Conservation (phyloP, 345 rosid genomes). For the Eucalyptus decipiens region DNA sequence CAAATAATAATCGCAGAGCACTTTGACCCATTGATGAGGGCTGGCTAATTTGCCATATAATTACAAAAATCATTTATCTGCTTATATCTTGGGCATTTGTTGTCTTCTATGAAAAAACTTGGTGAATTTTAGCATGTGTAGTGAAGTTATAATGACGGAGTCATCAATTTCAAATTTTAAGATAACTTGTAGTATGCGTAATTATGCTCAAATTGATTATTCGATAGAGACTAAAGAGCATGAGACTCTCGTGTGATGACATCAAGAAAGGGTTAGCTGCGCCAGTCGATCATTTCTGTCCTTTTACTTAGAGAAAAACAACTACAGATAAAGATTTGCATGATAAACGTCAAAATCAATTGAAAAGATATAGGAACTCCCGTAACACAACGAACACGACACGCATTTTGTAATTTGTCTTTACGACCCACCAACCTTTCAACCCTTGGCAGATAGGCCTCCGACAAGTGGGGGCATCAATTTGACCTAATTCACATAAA, state of each 20-base stretch:
- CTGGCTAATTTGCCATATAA: neutral
- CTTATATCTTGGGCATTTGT: neutral
- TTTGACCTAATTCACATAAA: neutral
- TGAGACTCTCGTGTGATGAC: neutral
- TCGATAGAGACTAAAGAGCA: neutral
- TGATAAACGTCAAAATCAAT: neutral
- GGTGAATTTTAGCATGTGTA: accelerated
- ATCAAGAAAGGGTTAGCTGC: accelerated
- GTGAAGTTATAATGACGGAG: neutral
- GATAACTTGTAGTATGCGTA: accelerated
- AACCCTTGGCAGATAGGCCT: neutral
- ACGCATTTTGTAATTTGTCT: neutral
- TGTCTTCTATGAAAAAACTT: neutral
- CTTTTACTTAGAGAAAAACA: neutral
- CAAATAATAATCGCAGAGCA: neutral
- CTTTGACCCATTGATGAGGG: neutral
- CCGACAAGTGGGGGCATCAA: neutral
- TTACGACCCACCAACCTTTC: neutral
- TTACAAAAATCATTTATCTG: neutral
- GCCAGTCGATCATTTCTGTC: neutral
- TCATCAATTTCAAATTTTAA: neutral
- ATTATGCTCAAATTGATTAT: no score
- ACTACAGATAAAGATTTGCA: neutral
- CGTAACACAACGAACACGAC: neutral
- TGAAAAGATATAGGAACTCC: neutral